These are phyloP conservation scores for Mycena haematopus DNA, from an alignment of 768 basidiomycete species.

Conservation along the genomic window DNA sequence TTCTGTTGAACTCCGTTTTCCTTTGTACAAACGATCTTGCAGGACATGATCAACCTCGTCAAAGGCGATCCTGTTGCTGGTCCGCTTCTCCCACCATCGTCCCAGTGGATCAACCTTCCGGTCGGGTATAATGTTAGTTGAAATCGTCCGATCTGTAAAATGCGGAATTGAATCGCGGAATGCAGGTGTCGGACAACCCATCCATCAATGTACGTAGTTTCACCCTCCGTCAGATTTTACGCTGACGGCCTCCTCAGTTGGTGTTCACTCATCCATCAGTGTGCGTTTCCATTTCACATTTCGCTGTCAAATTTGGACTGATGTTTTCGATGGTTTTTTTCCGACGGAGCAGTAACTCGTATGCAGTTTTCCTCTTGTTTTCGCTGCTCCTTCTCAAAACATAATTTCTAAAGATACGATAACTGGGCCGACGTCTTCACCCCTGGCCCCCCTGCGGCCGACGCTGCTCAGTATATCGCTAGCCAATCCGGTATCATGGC, in stretches of 20 bases:
- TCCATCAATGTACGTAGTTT: constrained; percentile 47
- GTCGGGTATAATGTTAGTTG: constrained; percentile 34
- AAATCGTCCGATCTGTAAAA: background rate
- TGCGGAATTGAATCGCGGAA: background rate
- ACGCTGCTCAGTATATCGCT: constrained; percentile 45
- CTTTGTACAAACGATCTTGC: background rate
- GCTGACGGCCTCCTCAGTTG: constrained; percentile 32
- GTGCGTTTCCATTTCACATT: background rate
- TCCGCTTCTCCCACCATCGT: constrained; percentile 41
- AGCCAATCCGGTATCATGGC: constrained; percentile 48
- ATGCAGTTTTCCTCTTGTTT: constrained; percentile 15
- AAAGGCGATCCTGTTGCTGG: constrained; percentile 40
- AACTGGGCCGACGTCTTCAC: constrained; percentile 51
- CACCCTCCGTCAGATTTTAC: background rate
- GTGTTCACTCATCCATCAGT: constrained; percentile 51
- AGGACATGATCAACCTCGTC: constrained; percentile 44
- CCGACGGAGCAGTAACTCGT: constrained; percentile 35
- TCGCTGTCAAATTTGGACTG: background rate
- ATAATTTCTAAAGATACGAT: constrained; percentile 23
- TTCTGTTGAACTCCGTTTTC: background rate
- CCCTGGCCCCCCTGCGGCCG: constrained; percentile 43
- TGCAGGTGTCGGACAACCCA: constrained; percentile 44
- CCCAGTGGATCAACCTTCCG: constrained; percentile 46
- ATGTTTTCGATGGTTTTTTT: background rate
- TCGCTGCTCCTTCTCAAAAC: too few species aligned